Base-by-base conservation (phyloP, 2,329 filamentous ascomycete genomes). In the Trichoderma pleuroti region DNA sequence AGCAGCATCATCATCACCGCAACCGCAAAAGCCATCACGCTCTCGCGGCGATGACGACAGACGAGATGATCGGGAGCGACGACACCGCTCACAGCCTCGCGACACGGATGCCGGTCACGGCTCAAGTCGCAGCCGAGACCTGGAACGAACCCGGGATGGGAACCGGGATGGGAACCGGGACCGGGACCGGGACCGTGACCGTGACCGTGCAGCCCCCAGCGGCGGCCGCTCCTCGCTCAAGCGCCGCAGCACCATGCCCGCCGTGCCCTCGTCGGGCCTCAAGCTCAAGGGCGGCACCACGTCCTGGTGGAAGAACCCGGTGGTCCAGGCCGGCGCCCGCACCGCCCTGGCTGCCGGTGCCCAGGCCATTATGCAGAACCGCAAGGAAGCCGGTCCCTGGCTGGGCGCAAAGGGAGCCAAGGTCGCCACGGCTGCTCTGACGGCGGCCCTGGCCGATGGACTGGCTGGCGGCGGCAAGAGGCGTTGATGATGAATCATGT, bases 321-420 rank as follows among this genome's bases (percentile, higher is more conserved):
- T 80, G 42, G 64, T 82, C 3, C 80, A 82, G 63, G 80, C 80
- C n/a, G 83, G 84, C 0, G 83, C 83, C 1, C 81, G 82, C 4
- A 84, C 84, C 2, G 84, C 84, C 4, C 76, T 86, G 1, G 80
- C 82, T 39, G 85, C 84, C 1, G 85, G 84, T 42, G 85, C 84
- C 2, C 79, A 85, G 61, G 84, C 84, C 4, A 83, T 83, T 10
- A 83, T 85, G 78, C 80, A 83, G 61, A 79, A 83, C 61, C 82
- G 83, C 62, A 80, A 82, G 59, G 82, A 85, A 18, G 79, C 80
- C 1, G 82, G 84, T 3, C 77, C 81, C 1, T 86, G 85, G 85
- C 76, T 84, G 5, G 84, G 85, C 0, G 76, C 82, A 12, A 86
- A 86, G 73, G 84, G 84, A 6, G 82, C 82, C 57, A 84, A 84